phyloP scores from a whole-genome alignment of 2,329 filamentous ascomycete species.

The Beauveria sp. region DNA sequence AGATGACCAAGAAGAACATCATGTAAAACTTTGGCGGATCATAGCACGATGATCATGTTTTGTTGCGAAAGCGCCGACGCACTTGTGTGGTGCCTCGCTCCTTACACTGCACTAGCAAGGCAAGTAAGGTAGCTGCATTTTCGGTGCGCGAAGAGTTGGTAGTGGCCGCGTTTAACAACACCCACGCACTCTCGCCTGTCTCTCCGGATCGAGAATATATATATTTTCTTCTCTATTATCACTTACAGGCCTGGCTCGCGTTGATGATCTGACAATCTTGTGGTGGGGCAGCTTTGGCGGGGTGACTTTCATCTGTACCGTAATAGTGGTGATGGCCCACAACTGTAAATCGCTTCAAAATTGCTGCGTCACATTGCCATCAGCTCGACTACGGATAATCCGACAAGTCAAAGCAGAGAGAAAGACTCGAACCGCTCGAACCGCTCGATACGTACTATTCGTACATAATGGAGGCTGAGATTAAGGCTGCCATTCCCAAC shows the following conservation, averaged over 20 bases:
- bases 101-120: not conserved
- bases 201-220: too few species aligned
- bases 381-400: not conserved
- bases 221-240: too few species aligned
- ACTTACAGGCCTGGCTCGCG: too few species aligned
- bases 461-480: conserved; percentile 72
- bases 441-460: not conserved
- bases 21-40: not conserved
- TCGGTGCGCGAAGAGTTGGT: too few species aligned
- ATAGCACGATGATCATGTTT: not conserved
- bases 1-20: not conserved
- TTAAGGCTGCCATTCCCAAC: conserved; percentile 73
- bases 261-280: too few species aligned
- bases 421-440: not conserved
- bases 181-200: too few species aligned
- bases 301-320: not conserved
- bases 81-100: not conserved
- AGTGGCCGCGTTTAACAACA: too few species aligned
- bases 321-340: not conserved
- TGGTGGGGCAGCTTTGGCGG: conserved; percentile 1
- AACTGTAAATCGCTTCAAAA: conserved; percentile 8
- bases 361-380: not conserved
- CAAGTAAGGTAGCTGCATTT: too few species aligned
- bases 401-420: not conserved
- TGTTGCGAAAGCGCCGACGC: not conserved